A percentile compares a stretch with the other conserved stretches of the same genome.
Evolutionary conservation across 768 basidiomycete genomes (phyloP).

Genomic region (Lanmaoa pseudosensibilis): DNA sequence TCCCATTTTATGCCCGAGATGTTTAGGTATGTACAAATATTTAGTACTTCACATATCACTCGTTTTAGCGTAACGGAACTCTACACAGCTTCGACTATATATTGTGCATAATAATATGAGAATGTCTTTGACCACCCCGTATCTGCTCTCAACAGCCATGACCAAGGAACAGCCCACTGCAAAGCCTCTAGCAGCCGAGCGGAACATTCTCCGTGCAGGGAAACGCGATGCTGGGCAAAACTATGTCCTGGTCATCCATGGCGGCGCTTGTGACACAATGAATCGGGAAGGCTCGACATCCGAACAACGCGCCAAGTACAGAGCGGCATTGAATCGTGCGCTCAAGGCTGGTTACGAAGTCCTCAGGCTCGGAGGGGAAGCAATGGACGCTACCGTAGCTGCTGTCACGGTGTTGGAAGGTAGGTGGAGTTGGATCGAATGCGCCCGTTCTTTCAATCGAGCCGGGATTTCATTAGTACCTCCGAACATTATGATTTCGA

Average conservation of each 20-base stretch:
- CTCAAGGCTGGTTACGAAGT: constrained; percentile 63
- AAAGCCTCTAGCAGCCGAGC: background rate
- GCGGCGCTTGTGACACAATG: constrained; percentile 73
- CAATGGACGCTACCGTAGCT: constrained; percentile 78
- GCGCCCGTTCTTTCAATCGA: background rate
- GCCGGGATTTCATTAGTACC: background rate
- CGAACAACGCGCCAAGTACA: constrained; percentile 58
- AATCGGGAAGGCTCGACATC: constrained; percentile 54
- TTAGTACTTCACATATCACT: too few relatives aligned
- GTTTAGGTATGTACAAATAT: too few relatives aligned
- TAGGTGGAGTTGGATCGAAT: constrained; percentile 22
- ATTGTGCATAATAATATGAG: background rate
- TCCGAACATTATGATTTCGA: background rate
- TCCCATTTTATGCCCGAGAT: too few relatives aligned
- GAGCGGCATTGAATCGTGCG: constrained; percentile 51
- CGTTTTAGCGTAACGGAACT: too few relatives aligned
- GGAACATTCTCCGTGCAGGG: constrained; percentile 1
- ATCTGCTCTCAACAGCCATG: constrained; percentile 6
- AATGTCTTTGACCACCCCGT: background rate
- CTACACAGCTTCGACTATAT: background rate
- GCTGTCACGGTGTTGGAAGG: constrained; percentile 77
- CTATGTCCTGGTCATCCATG: constrained; percentile 68
- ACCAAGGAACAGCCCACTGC: background rate
- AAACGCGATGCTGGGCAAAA: constrained; percentile 14
- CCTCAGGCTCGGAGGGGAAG: constrained; percentile 70